Base-by-base conservation (phyloP, 768 basidiomycete genomes). In the Boletus speciosus region DNA sequence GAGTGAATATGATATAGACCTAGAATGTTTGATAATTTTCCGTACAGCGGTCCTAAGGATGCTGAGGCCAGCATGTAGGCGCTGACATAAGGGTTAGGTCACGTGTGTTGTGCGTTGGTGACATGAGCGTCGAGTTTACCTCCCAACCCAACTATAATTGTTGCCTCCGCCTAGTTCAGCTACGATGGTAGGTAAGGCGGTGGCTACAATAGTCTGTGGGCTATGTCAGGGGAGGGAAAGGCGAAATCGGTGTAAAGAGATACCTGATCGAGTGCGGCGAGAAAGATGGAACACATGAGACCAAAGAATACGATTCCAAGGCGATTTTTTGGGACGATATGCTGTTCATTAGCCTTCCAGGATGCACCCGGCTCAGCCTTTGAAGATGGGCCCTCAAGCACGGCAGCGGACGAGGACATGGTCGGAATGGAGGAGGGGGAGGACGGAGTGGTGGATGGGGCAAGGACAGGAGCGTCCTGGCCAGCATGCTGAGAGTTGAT, bases 71-170 rank as follows among this genome's bases (percentile, higher is more conserved):
- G 70, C 16, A 81, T 67, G 55, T 80, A 81, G 27, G 78, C 73
- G 53, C 78, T 78, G 49, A 21, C 36, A 34, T 23, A 15, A 51
- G n/a, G 11, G 35, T 34, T 35, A 21, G 31, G 39, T 39, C 29
- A 44, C 14, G 9, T 15, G 27, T 35, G 25, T 14, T 27, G 31
- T 15, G 10, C 14, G 23, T 25, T 6, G 31, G 25, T 25, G 46
- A 43, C 16, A 51, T 12, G 15, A 34, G 12, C 8, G 15, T 31
- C 15, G 34, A 39, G 47, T 60, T 14, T 48, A 75, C 76, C 70
- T 77, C 40, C 78, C 76, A 9, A 81, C 76, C 80, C 79, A 81
- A 14, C 75, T 71, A 55, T 81, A 81, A 7, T 75, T 73, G 16
- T 68, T 71, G 1, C 74, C 75, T 4, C 75, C 76, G 16, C 76